Conservation (phyloP, 495 filamentous ascomycete genomes). For the Hyaloscypha bicolor region DNA sequence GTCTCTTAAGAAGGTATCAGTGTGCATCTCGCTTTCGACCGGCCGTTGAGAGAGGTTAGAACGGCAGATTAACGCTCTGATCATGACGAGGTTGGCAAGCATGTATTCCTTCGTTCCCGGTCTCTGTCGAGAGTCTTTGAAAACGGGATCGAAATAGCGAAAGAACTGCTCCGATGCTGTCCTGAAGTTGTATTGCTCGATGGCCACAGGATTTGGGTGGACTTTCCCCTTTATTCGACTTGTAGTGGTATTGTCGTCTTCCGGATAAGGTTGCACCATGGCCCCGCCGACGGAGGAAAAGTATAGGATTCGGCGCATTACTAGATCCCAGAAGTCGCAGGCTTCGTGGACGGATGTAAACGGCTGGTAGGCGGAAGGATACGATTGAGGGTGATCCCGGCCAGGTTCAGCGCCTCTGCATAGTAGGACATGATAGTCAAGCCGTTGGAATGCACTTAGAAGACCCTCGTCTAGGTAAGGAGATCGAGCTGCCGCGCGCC, state of each 20-base stretch:
- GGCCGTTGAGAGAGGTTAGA: background rate
- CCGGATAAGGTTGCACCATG: too few relatives aligned
- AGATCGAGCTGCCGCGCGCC: background rate
- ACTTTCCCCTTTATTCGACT: background rate
- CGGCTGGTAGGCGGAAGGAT: background rate
- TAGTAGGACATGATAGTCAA: background rate
- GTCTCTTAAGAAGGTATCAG: background rate
- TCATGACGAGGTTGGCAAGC: background rate
- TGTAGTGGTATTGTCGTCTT: background rate
- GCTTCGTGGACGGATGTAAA: background rate
- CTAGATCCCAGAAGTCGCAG: background rate
- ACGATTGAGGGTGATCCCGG: background rate
- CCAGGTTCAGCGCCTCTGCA: background rate
- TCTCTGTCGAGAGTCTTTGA: background rate
- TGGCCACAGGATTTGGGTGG: too few relatives aligned
- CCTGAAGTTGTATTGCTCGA: background rate
- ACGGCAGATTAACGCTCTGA: background rate
- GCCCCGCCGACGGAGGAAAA: background rate
- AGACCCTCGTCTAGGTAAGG: background rate
- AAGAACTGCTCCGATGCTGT: background rate
- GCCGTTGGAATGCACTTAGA: background rate
- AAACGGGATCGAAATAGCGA: background rate
- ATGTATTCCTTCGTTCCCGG: background rate
- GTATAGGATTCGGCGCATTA: background rate
- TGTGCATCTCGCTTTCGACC: background rate